Percentiles rank a stretch among this genome's conserved stretches.
phyloP scores from a whole-genome alignment of 257 asterid species.

The Fraxinus pennsylvanica region DNA sequence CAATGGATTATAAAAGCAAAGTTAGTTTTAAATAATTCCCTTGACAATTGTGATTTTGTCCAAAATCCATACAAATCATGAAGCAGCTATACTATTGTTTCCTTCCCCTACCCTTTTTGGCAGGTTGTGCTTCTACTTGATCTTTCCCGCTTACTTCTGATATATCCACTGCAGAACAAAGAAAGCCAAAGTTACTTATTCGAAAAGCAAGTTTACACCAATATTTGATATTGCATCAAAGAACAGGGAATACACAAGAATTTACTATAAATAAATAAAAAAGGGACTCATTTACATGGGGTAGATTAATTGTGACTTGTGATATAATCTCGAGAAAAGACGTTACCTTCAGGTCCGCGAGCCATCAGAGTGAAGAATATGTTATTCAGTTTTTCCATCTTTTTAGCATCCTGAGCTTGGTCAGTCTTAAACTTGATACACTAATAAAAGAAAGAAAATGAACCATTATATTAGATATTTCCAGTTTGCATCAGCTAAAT shows the following conservation, averaged over 20 bases:
- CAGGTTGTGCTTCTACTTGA: slow-evolving; percentile 57
- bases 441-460: slow-evolving; percentile 36
- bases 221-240: neutral
- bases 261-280: neutral
- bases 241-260: neutral
- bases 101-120: slow-evolving; percentile 79
- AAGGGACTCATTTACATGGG: neutral
- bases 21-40: neutral
- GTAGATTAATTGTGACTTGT: slow-evolving; percentile 9
- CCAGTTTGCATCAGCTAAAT: neutral
- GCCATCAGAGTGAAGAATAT: slow-evolving; percentile 84
- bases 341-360: slow-evolving; percentile 81
- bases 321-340: slow-evolving; percentile 14
- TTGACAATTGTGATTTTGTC: slow-evolving; percentile 10
- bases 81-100: slow-evolving; percentile 46
- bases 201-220: neutral
- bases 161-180: slow-evolving; percentile 49
- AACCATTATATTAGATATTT: slow-evolving; percentile 14
- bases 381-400: slow-evolving; percentile 83
- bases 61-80: slow-evolving; percentile 12
- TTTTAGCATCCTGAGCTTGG: slow-evolving; percentile 87
- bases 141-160: slow-evolving; percentile 72
- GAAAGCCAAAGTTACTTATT: slow-evolving; percentile 15
- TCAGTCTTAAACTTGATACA: slow-evolving; percentile 86
- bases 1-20: slow-evolving; percentile 4